These are phyloP conservation scores for Acephala macrosclerotiorum DNA, from an alignment of 2,329 filamentous ascomycete species.

Conservation along the genomic window DNA sequence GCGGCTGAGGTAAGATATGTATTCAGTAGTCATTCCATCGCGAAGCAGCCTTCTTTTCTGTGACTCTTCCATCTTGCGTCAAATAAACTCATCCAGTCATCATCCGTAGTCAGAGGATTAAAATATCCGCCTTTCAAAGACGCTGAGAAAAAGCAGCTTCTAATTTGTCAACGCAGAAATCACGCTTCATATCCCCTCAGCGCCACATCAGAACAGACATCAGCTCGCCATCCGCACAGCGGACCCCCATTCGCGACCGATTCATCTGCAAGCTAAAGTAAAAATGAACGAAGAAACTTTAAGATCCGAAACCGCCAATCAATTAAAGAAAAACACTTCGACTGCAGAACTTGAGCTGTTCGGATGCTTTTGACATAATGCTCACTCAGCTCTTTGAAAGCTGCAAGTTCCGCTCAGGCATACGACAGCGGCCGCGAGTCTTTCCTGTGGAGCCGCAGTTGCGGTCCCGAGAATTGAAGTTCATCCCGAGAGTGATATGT, in stretches of 20 bases:
- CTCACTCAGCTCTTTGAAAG: no score
- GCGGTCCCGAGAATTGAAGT: conserved; percentile 7
- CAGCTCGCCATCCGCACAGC: neutral
- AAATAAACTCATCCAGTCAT: conserved; percentile 12
- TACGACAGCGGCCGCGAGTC: neutral
- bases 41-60: neutral
- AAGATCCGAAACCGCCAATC: neutral
- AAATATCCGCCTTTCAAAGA: neutral
- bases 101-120: neutral
- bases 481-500: neutral
- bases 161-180: neutral
- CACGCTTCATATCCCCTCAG: neutral
- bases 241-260: neutral
- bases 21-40: neutral
- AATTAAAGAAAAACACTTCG: conserved; percentile 6
- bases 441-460: neutral
- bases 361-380: no score
- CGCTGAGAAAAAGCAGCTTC: neutral
- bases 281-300: conserved; percentile 6
- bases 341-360: neutral
- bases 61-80: neutral
- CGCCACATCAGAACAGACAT: neutral
- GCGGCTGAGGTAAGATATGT: neutral
- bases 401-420: neutral
- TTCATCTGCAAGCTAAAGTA: conserved; percentile 17